Conservation (phyloP, 768 basidiomycete species). For the Mycena albidolilacea region DNA sequence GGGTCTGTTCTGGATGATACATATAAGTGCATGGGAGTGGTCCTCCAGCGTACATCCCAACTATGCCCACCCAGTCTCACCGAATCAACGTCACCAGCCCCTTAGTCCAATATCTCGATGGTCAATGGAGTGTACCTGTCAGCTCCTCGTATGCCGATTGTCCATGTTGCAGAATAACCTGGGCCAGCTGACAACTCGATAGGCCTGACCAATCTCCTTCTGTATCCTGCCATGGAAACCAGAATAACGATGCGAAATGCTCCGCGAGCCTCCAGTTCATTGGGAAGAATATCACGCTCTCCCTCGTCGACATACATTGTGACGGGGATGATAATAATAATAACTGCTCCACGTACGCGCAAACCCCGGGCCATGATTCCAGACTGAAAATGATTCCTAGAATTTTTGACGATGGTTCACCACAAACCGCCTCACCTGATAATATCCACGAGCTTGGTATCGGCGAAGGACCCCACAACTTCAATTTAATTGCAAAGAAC, state of each 20-base stretch:
- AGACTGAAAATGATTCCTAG: not conserved
- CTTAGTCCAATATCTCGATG: not conserved
- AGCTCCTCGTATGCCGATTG: not conserved
- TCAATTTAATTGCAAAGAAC: not conserved
- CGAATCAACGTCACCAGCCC: constrained; percentile 4
- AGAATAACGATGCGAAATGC: not conserved
- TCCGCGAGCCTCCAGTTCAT: constrained; percentile 11
- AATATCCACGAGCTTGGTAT: not conserved
- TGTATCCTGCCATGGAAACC: not conserved
- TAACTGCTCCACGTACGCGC: not conserved
- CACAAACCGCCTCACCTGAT: not conserved
- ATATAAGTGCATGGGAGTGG: not conserved
- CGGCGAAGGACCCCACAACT: not conserved
- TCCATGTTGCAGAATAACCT: not conserved
- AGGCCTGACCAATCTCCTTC: not conserved
- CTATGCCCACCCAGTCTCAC: not conserved
- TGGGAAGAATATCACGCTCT: not conserved
- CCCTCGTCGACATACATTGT: not conserved
- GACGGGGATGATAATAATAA: not conserved
- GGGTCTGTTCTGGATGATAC: not conserved
- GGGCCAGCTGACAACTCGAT: not conserved
- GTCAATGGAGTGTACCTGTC: not conserved
- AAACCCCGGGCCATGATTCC: not conserved
- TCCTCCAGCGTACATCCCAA: not conserved
- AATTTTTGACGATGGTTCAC: not conserved